Evolutionary conservation across 148 eudicot genomes (phyloP).

Genomic region (Salicornia ramosissima): DNA sequence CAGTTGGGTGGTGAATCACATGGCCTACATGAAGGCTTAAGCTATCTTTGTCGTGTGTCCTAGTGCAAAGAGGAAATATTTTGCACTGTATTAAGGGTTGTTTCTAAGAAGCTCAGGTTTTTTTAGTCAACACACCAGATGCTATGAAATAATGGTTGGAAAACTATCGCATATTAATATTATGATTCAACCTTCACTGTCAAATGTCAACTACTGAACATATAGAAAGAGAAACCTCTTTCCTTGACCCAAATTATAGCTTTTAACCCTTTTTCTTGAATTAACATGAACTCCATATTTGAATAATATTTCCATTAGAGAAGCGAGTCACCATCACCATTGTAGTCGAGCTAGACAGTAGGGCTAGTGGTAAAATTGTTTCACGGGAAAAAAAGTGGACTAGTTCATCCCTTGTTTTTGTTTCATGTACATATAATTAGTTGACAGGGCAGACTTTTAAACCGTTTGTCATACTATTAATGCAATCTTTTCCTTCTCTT

Average conservation of each 20-base stretch:
- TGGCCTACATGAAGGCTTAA: neutral
- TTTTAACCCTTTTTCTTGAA: neutral
- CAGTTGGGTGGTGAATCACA: neutral
- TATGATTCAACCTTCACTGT: neutral
- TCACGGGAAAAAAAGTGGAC: neutral
- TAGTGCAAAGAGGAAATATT: neutral
- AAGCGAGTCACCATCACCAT: neutral
- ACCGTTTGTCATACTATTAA: neutral
- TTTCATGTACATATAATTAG: neutral
- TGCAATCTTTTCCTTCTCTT: neutral
- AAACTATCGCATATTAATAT: neutral
- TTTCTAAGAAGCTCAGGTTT: too few species aligned
- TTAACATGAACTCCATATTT: neutral
- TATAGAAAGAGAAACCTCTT: neutral
- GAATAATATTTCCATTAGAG: neutral
- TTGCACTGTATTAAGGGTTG: neutral
- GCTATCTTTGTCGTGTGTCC: neutral
- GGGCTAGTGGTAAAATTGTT: neutral
- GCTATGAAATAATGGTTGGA: neutral
- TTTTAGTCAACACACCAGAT: neutral
- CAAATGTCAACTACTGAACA: neutral
- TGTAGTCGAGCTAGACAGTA: neutral
- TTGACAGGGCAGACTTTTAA: neutral
- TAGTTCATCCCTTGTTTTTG: conserved; percentile 1
- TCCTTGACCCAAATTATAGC: neutral